Base-by-base conservation (phyloP, 352 stramenopile genomes). In the Pythium aristosporum region DNA sequence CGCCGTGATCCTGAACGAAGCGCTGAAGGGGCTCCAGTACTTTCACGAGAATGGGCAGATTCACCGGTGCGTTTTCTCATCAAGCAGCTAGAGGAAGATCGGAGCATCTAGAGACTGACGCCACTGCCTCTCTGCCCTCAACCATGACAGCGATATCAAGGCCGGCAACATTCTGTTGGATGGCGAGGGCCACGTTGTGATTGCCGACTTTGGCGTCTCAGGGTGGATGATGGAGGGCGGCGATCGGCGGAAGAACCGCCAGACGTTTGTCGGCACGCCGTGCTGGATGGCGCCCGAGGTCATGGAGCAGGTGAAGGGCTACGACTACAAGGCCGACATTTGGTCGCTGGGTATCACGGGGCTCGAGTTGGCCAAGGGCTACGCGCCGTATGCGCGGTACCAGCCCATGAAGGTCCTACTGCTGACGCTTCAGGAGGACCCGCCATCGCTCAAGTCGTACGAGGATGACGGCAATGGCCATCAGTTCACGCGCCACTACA, bases 331-430 rank as follows among this genome's bases (percentile, higher is more conserved):
- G 75, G 97, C 97, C 18, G 98, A 99, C 76, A 99, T 99, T 69
- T 99, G 98, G 98, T 98, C 92, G 73, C 89, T 99, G 21, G 98
- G 98, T 15, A 99, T 99, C 73, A 99, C 98, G 6, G 97, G 96
- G 16, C 76, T 99, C 39, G 98, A 99, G 80, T 81, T 99, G 9
- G 97, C 97, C 21, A 99, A 99, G 77, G 97, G 98, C 11, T 98
- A 98, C 72, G 98, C 98, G 25, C 98, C 98, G 0, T 99, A 99
- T 73, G 97, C 97, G 21, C 91, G 97, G 28, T 98, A 98, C 68
- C 94, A 98, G 57, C 97, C 97, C 7, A 99, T 99, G 98, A 99
- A 99, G 72, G 87, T 99, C 28, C 65, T 99, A 37, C 86, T 99
- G 57, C 72, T 98, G 23, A 99, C 96, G 43, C 92, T 99, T 59